Evolutionary conservation across 495 filamentous ascomycete species (phyloP), one percentile per base, ranked within the genome.

Genomic region (Podospora bellae-mahoneyi): DNA sequence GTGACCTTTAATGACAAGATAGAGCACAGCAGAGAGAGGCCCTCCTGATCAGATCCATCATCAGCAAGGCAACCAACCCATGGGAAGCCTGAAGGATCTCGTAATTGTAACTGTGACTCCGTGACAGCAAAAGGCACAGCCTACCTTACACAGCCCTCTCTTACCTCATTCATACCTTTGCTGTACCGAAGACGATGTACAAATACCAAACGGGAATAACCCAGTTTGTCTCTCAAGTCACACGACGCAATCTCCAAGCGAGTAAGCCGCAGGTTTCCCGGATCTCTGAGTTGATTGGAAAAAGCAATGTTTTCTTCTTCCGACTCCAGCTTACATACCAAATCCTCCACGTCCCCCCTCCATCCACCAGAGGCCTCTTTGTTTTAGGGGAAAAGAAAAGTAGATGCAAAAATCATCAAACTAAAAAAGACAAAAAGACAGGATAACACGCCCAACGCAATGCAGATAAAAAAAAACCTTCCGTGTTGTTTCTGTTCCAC

Each of bases 181-280:
- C 30, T 32, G 30, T 32, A 32, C 30, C 30, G 4, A 32, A 32
- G 30, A 48, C 9, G 1, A 48, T 48, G 39, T 48, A 48, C 39
- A 48, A 13, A 48, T 48, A 48, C 39, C 39, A 48, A 48, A 48
- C 39, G 39, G 39, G 39, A 48, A 48, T 48, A 48, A 48, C 4
- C 39, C 39, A 48, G 56, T n/a, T n/a, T 19, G 20, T 20, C 56
- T 20, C 56, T 9, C 56, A 58, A 58, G 56, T 58, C 56, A 19
- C 56, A 58, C 56, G 56, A 58, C 56, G 30, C 27, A 61, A 61
- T 61, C 7, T 61, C 26, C 27, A 61, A 61, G 26, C 39, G 23
- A 61, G 59, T 61, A 61, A 61, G 59, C 59, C 23, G 18, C 23
- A 61, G 20, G 26, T 10, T 58, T 30, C 20, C 2, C 13, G 9